A percentile compares a stretch with the other conserved stretches of the same genome.
phyloP scores from a whole-genome alignment of 2,329 filamentous ascomycete species.

The Sporothrix globosa region DNA sequence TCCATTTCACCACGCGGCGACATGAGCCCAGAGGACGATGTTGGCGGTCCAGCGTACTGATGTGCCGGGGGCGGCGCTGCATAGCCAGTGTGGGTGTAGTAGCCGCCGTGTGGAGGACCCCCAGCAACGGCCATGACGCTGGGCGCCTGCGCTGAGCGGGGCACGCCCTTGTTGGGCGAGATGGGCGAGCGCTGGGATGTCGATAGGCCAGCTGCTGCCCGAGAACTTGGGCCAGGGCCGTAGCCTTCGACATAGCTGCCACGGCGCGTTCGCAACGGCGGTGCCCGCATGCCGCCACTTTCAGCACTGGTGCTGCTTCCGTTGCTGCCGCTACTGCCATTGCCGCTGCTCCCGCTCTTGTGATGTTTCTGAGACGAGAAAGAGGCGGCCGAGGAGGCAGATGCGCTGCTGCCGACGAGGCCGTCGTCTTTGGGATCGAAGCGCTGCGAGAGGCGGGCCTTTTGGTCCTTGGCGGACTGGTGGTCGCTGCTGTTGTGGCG shows the following conservation, averaged over 20 bases:
- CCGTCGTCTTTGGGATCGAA: constrained; percentile 37
- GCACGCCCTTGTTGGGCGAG: constrained; percentile 30
- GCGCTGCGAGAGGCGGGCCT: constrained; percentile 42
- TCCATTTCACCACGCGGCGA: constrained; percentile 23
- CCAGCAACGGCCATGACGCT: background rate
- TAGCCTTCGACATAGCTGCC: constrained; percentile 43
- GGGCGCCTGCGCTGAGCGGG: constrained; percentile 3
- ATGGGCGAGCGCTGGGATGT: constrained; percentile 23
- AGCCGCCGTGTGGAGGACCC: background rate
- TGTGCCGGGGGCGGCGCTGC: background rate
- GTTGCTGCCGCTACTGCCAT: constrained; percentile 23
- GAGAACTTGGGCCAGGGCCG: constrained; percentile 36
- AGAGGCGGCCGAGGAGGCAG: constrained; percentile 21
- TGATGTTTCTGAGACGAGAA: constrained; percentile 30
- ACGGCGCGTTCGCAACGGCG: constrained; percentile 36
- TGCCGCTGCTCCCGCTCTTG: constrained; percentile 27
- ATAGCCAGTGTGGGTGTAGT: background rate
- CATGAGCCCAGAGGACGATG: background rate
- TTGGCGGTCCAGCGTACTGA: background rate
- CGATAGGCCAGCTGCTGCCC: background rate
- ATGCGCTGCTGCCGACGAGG: constrained; percentile 21
- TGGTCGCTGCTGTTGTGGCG: constrained; percentile 31
- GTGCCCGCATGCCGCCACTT: constrained; percentile 35
- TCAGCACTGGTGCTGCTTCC: constrained; percentile 38
- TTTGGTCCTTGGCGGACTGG: constrained; percentile 39